phyloP scores from a whole-genome alignment of 495 filamentous ascomycete genomes.

The Xylaria scruposa region DNA sequence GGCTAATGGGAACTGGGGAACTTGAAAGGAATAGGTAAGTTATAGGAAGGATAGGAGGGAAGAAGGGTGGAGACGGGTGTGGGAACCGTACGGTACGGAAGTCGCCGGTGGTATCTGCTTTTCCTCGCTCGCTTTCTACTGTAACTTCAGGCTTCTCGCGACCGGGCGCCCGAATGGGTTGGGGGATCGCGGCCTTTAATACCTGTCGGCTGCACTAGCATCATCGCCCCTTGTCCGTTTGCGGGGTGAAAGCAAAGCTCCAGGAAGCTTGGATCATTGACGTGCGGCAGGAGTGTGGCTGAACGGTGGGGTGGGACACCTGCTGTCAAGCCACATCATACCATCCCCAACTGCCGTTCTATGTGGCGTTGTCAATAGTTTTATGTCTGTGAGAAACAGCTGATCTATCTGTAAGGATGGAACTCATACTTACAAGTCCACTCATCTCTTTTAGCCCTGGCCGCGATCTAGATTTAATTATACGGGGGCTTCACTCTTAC shows the following conservation, averaged over 20 bases:
- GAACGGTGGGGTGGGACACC: not conserved
- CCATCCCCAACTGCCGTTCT: conserved; percentile 4
- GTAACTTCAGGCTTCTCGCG: conserved; percentile 14
- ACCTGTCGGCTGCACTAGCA: conserved; percentile 25
- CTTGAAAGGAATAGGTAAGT: too few relatives aligned
- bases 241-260: conserved; percentile 28
- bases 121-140: conserved; percentile 2
- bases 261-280: conserved; percentile 10
- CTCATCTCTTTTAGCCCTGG: too few relatives aligned
- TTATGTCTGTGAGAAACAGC: not conserved
- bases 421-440: too few relatives aligned
- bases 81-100: not conserved
- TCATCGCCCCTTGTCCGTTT: conserved; percentile 31
- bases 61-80: not conserved
- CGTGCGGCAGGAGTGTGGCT: conserved; percentile 17
- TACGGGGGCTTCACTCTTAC: too few relatives aligned
- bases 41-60: not conserved
- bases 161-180: conserved; percentile 15
- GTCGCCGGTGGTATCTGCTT: not conserved
- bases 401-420: not conserved
- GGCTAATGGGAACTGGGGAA: too few relatives aligned
- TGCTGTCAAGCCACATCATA: conserved; percentile 14
- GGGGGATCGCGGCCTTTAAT: conserved; percentile 30
- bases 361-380: conserved; percentile 2
- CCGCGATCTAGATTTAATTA: too few relatives aligned